Evolutionary conservation across 2,329 filamentous ascomycete species (phyloP), one percentile per base, ranked within the genome.

Genomic region (Nemania sp.): DNA sequence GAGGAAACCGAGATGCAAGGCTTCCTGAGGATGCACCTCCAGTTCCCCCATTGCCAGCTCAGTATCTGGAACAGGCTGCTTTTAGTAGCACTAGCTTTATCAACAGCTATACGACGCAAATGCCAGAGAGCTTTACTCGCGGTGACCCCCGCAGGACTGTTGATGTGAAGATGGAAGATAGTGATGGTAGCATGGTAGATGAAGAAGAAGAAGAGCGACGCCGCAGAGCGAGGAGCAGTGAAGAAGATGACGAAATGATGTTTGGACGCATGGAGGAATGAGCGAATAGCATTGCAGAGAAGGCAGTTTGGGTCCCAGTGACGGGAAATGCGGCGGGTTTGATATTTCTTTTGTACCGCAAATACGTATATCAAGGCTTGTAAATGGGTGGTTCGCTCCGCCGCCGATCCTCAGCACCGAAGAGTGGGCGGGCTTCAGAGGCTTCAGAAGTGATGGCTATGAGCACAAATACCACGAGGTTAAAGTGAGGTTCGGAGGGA

Each of bases 261-360:
- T 99, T 99, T 77, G 92, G 92, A 52, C 84, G 85, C 63, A 97
- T 97, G 93, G 94, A 99, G 74, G 91, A 96, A 73, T 94, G 79
- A 75, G 60, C 59, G 34, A 51, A 14, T 50, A 28, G 45, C 39
- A 44, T 46, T 44, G 39, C 39, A 33, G 59, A 60, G 60, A 49
- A 49, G 50, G 62, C 33, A 45, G 19, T 51, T 50, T 42, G 44
- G 52, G 23, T 42, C 57, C 11, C 52, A 41, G 50, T 45, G 55
- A 61, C 45, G 55, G 54, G 63, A 64, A 62, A 68, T 67, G 65
- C 69, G 64, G 65, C 66, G 70, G 65, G 68, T 63, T 24, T 71
- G 63, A 68, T 71, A 61, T 80, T 74, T 76, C 72, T 70, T 80
- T 78, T 81, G 76, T 80, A 77, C 70, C 70, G 73, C 71, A 70